These are phyloP conservation scores for Clonostachys byssicola DNA, from an alignment of 2,329 filamentous ascomycete genomes.

Conservation along the genomic window DNA sequence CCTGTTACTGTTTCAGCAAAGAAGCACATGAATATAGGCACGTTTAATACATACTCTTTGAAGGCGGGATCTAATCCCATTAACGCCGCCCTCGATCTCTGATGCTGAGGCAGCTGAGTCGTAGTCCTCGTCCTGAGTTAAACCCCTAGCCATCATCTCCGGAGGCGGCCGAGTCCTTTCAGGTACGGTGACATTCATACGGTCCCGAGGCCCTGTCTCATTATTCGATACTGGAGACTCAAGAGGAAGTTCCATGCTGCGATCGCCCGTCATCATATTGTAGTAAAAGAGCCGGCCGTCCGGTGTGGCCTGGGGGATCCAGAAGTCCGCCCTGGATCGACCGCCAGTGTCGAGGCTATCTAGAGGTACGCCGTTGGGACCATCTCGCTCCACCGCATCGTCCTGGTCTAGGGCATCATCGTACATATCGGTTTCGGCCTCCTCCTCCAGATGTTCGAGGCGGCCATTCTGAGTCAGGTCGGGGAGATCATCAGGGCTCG, in stretches of 20 bases:
- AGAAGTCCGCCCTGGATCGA: conserved; percentile 89
- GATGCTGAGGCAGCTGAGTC: conserved; percentile 82
- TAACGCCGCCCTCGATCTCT: conserved; percentile 71
- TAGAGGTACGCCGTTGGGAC: conserved; percentile 57
- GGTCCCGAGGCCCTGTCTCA: conserved; percentile 83
- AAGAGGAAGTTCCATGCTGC: conserved; percentile 88
- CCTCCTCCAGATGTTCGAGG: conserved; percentile 54
- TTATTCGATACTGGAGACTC: conserved; percentile 79
- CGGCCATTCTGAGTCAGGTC: conserved; percentile 54
- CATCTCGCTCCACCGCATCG: conserved; percentile 58
- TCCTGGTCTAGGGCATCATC: conserved; percentile 65
- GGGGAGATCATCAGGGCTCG: conserved; percentile 67
- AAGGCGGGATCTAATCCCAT: background rate
- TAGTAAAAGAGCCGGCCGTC: conserved; percentile 96
- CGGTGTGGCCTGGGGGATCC: conserved; percentile 95
- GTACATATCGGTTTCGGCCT: conserved; percentile 62
- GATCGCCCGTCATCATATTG: conserved; percentile 95
- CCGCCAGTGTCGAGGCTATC: conserved; percentile 60
- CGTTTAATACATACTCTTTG: background rate
- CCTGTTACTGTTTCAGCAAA: background rate
- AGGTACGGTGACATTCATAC: conserved; percentile 82
- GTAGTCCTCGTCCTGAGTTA: conserved; percentile 81
- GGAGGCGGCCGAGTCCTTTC: conserved; percentile 86
- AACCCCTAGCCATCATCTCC: conserved; percentile 84
- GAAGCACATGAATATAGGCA: background rate